Conservation (phyloP, 345 rosid species). For the Brassica cretica region DNA sequence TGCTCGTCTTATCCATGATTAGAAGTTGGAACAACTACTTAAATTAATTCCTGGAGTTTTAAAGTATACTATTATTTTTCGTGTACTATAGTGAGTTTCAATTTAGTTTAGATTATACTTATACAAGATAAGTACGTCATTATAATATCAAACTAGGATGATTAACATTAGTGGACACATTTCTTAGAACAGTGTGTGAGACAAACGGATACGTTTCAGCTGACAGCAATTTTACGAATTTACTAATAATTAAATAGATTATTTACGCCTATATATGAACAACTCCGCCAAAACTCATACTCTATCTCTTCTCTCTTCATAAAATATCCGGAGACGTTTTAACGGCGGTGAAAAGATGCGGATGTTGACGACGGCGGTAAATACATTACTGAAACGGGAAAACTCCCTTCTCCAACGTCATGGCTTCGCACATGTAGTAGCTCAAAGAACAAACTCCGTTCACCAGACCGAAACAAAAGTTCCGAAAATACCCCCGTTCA, state of each 20-base stretch:
- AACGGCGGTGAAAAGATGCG: constrained; percentile 40
- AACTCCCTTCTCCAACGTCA: constrained; percentile 30
- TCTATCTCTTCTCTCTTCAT: not conserved
- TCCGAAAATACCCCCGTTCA: constrained; percentile 71
- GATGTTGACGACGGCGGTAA: constrained; percentile 39
- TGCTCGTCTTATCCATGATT: constrained; percentile 23
- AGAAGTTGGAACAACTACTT: not conserved
- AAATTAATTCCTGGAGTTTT: not conserved
- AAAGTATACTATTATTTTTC: not conserved
- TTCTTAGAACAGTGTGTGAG: not conserved
- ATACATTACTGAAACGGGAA: constrained; percentile 38
- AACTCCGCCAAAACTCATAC: not conserved
- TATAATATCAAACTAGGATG: not conserved
- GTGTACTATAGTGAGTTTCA: not conserved
- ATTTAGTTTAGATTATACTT: not conserved
- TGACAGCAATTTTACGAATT: not conserved
- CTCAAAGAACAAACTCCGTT: constrained; percentile 34
- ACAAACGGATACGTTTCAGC: constrained; percentile 26
- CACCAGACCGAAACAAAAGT: constrained; percentile 31
- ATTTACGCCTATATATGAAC: constrained; percentile 2
- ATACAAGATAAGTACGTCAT: constrained; percentile 15
- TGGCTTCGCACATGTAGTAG: constrained; percentile 40
- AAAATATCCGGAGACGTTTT: not conserved
- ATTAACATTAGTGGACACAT: constrained; percentile 1
- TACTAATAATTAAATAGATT: not conserved